Evolutionary conservation across 495 filamentous ascomycete genomes (phyloP).

Genomic region (Aspergillus bridgeri): DNA sequence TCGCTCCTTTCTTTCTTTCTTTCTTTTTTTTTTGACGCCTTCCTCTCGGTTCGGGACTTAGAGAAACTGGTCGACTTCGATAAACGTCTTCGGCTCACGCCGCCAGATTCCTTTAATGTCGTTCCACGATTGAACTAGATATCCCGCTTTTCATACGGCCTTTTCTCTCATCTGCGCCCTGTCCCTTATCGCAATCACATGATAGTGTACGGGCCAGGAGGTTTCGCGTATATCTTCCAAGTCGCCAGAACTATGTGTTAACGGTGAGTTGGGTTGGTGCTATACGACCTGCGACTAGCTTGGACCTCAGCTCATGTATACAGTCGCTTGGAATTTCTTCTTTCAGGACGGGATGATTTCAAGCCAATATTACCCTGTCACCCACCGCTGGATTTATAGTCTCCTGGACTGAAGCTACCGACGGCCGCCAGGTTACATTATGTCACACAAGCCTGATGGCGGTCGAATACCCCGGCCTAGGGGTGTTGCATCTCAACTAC

Average conservation of each 20-base stretch:
- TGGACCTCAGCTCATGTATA: not conserved
- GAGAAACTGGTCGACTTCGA: not conserved
- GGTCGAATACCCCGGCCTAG: conserved; percentile 33
- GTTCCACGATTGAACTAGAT: not conserved
- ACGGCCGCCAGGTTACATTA: conserved; percentile 28
- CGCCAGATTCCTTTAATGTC: not conserved
- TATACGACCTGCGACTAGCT: not conserved
- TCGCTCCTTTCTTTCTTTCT: conserved; percentile 1
- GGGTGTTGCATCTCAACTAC: conserved; percentile 22
- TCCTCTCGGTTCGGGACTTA: not conserved
- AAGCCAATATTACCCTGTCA: conserved; percentile 17
- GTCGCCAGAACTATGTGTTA: conserved; percentile 2
- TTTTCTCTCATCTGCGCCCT: not conserved
- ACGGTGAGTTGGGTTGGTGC: not conserved
- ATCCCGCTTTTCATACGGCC: not conserved
- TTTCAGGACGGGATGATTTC: conserved; percentile 35
- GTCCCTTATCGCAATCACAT: not conserved
- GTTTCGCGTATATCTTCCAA: not conserved
- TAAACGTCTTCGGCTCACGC: conserved; percentile 9
- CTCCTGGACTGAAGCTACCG: conserved; percentile 27
- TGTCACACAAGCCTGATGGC: conserved; percentile 35
- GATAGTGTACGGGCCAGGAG: not conserved
- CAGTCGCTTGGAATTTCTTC: conserved; percentile 2
- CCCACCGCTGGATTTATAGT: conserved; percentile 25
- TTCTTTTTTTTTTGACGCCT: not conserved